Evolutionary conservation across 2,329 filamentous ascomycete genomes (phyloP).

Genomic region (Remersonia thermophila): DNA sequence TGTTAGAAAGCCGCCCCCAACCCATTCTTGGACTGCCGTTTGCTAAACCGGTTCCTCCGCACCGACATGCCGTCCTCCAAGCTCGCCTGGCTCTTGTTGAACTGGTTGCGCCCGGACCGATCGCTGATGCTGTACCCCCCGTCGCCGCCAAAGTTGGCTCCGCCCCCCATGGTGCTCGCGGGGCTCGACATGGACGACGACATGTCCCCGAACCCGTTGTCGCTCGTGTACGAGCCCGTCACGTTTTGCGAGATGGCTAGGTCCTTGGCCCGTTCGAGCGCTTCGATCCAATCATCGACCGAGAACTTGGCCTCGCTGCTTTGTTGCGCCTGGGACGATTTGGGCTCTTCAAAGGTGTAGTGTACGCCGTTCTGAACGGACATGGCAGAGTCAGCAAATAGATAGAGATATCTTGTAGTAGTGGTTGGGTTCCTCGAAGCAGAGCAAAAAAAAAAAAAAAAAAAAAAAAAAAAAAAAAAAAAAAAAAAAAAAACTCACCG

Average conservation of each 20-base stretch:
- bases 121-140: slow-evolving; percentile 33
- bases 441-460: not conserved
- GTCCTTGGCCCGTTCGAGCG: slow-evolving; percentile 74
- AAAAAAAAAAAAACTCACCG: slow-evolving; percentile 48
- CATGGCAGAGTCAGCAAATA: no score
- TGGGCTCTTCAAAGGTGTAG: slow-evolving; percentile 88
- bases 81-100: slow-evolving; percentile 47
- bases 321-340: slow-evolving; percentile 38
- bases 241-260: slow-evolving; percentile 64
- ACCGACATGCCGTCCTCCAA: slow-evolving; percentile 31
- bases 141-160: slow-evolving; percentile 29
- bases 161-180: slow-evolving; percentile 56
- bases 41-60: slow-evolving; percentile 66
- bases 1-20: slow-evolving; percentile 64
- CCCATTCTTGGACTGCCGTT: slow-evolving; percentile 89
- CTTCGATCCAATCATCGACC: slow-evolving; percentile 86
- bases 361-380: slow-evolving; percentile 79
- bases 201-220: slow-evolving; percentile 56
- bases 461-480: slow-evolving; percentile 1
- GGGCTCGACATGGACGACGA: slow-evolving; percentile 65
- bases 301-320: slow-evolving; percentile 53
- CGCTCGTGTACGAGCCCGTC: slow-evolving; percentile 51
- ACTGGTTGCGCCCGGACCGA: slow-evolving; percentile 41
- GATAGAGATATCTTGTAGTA: slow-evolving; percentile 2
- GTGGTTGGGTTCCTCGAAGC: not conserved